Base-by-base conservation (phyloP, 441 rosid genomes). In the Bocquillonia castaneifolia region DNA sequence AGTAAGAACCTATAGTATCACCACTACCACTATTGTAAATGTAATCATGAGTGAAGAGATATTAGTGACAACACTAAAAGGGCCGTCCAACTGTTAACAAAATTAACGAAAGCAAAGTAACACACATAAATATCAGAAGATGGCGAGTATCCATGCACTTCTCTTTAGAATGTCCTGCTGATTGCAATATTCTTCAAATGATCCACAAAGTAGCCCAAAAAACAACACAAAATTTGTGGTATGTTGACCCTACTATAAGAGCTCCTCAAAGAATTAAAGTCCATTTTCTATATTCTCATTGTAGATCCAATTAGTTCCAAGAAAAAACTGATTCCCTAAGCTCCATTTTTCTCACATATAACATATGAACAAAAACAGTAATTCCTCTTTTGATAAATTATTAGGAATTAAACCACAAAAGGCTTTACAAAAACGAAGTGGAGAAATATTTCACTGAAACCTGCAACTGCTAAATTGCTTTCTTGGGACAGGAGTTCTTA, bases 381-480 rank as follows among this genome's bases (percentile, higher is more conserved):
- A n/a, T n/a, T n/a, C n/a, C n/a, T n/a, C n/a, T n/a, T n/a, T n/a
- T n/a, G n/a, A n/a, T n/a, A n/a, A n/a, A n/a, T n/a, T n/a, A n/a
- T n/a, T n/a, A n/a, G n/a, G n/a, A n/a, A n/a, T n/a, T n/a, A n/a
- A n/a, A 3, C 37, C 37, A 34, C 42, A 5, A 52, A 7, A 29
- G 22, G 31, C 51, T 50, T 26, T 13, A 34, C 3, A 28, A 64
- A 34, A 22, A 22, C n/a, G n/a, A 59, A 28, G 36, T 0, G 22
- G 9, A 0, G 17, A 17, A 26, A 51, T 22, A 1, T 2, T 52
- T 36, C 10, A 15, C 7, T 15, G 13, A 14, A 13, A n/a, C 23
- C 68, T 65, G 34, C 18, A 55, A 32, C 31, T 63, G n/a, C 6
- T 26, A 64, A 63, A 64, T 26, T 32, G 44, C 28, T 31, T 50